Evolutionary conservation across 208 protist genomes (phyloP).

Genomic region (Leishmania turanica): DNA sequence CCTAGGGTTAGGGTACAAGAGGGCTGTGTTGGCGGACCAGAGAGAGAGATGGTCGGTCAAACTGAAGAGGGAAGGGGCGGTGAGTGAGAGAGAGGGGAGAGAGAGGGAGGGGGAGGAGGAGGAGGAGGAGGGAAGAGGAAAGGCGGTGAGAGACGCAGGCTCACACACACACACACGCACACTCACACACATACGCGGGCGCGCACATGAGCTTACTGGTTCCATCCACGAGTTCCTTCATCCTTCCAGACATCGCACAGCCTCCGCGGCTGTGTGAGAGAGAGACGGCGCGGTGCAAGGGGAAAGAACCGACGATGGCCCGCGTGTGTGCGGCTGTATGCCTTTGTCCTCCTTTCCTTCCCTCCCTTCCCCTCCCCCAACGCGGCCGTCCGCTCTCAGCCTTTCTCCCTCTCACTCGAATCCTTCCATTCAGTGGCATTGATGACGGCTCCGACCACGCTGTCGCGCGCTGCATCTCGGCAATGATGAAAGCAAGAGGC

Average conservation of each 20-base stretch:
- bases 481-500: not conserved
- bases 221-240: not conserved
- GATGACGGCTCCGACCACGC: slow-evolving; percentile 2
- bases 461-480: not conserved
- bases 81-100: not conserved
- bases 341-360: not conserved
- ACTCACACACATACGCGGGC: not conserved
- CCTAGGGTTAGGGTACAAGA: slow-evolving; percentile 41
- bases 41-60: not conserved
- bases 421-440: slow-evolving; percentile 4
- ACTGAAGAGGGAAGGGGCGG: slow-evolving; percentile 2
- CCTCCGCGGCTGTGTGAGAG: too few relatives aligned
- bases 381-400: not conserved
- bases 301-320: not conserved
- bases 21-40: slow-evolving; percentile 1
- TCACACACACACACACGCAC: not conserved
- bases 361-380: not conserved
- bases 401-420: slow-evolving; percentile 3
- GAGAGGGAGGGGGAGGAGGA: not conserved
- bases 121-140: not conserved
- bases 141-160: not conserved
- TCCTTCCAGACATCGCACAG: not conserved
- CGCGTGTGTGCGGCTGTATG: not conserved
- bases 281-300: not conserved
- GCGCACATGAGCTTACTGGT: not conserved